Evolutionary conservation across 2,329 filamentous ascomycete species (phyloP), one percentile per base, ranked within the genome.

Genomic region (Verticillium nubilum): DNA sequence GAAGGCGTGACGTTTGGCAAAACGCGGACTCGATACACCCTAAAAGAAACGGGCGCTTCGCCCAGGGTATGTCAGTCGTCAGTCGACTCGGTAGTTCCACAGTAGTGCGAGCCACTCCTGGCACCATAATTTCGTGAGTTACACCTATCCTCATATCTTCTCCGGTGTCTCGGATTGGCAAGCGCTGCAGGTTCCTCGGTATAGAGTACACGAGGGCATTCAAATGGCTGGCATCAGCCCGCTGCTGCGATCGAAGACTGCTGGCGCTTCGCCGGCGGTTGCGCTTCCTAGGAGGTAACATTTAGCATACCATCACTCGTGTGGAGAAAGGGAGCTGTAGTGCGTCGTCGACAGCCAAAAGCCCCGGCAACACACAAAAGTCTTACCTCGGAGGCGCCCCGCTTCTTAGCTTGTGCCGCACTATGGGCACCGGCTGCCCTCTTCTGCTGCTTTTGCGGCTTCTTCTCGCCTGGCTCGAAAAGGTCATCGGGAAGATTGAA

Each of bases 401-500:
- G 79, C 70, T 83, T 83, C 70, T 79, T 83, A 55, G 70, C 69
- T 59, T 71, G 71, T 12, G 70, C 66, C 57, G 72, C 68, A 63
- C 72, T 72, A 63, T 79, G 78, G 52, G 72, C 68, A 56, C 70
- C 68, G 47, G 67, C 42, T 64, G 68, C 63, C 29, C 65, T 64
- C 27, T 68, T 68, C 33, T 64, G 57, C 12, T 77, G 71, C 70
- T 82, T 86, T 69, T 81, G 84, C 5, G 90, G 90, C 67, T 86
- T 89, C 56, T 79, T 78, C 74, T 99, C 95, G 68, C 91, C 91
- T 26, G 87, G 78, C 54, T 87, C 83, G 71, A 99, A 99, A 2
- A 98, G 87, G 72, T 99, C 94, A 61, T 91, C 87, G 28, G 95
- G 95, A 27, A 99, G 82, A 69, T 92, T 87, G 71, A 91, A 90